These are phyloP conservation scores for Halophytophthora batemanensis DNA, from an alignment of 352 stramenopile species.

Conservation along the genomic window DNA sequence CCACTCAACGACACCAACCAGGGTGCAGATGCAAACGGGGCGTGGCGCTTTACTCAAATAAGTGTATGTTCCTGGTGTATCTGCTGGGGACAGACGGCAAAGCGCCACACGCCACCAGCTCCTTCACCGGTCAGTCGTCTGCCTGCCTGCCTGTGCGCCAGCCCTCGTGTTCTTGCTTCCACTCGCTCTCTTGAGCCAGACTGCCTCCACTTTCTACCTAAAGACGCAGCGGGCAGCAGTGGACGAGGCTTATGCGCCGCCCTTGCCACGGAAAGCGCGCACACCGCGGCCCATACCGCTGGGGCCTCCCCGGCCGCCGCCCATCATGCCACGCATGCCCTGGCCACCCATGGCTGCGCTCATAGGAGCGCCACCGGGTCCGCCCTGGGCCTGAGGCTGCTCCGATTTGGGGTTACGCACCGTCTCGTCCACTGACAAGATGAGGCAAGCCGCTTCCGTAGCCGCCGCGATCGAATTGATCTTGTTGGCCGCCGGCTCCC, in stretches of 20 bases:
- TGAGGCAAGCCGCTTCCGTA: constrained; percentile 97
- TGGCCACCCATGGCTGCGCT: constrained; percentile 89
- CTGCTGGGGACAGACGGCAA: not conserved
- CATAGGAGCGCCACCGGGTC: constrained; percentile 64
- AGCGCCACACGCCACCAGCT: not conserved
- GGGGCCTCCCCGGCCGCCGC: constrained; percentile 56
- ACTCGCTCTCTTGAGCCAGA: constrained; percentile 12
- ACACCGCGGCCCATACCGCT: constrained; percentile 76
- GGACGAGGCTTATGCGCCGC: constrained; percentile 55
- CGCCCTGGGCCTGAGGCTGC: constrained; percentile 76
- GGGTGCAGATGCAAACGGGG: not conserved
- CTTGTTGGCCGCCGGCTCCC: constrained; percentile 99
- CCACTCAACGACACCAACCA: too few relatives aligned
- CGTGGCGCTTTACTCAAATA: constrained; percentile 5
- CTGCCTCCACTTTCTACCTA: constrained; percentile 28
- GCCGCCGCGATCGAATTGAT: constrained; percentile 96
- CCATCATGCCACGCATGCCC: constrained; percentile 91
- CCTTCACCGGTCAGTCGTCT: not conserved
- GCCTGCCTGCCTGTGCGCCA: constrained; percentile 5
- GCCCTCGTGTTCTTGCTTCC: constrained; percentile 14
- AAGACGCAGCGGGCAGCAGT: constrained; percentile 21
- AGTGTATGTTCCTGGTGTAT: constrained; percentile 5
- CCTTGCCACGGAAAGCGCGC: constrained; percentile 73
- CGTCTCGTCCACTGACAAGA: constrained; percentile 99
- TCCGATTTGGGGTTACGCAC: constrained; percentile 97